Evolutionary conservation across 163 green algal genomes (phyloP).

Genomic region (Smithsoniella earleae): DNA sequence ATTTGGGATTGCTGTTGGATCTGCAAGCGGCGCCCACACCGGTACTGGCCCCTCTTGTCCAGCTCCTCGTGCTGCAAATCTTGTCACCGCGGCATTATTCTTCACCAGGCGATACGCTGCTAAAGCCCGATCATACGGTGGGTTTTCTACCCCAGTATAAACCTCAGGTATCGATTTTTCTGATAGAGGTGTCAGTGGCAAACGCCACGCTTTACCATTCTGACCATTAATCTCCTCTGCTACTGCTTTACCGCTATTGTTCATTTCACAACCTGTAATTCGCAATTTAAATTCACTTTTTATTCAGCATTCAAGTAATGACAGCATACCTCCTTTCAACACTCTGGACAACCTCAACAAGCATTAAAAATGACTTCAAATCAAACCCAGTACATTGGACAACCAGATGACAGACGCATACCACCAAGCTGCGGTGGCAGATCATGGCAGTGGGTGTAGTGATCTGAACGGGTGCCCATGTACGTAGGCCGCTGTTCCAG

Average conservation of each 20-base stretch:
- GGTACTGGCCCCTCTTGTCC: slow-evolving; percentile 54
- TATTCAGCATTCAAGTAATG: too few species aligned
- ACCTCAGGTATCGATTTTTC: slow-evolving; percentile 53
- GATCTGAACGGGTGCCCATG: slow-evolving; percentile 70
- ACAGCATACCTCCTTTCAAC: too few species aligned
- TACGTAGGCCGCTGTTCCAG: slow-evolving; percentile 82
- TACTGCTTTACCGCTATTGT: slow-evolving; percentile 42
- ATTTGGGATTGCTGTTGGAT: slow-evolving; percentile 62
- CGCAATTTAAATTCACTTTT: too few species aligned
- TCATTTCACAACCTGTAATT: slow-evolving; percentile 54
- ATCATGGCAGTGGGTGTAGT: slow-evolving; percentile 84
- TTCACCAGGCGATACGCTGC: slow-evolving; percentile 46
- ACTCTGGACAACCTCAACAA: too few species aligned
- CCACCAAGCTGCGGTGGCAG: slow-evolving; percentile 85
- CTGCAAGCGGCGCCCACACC: slow-evolving; percentile 61
- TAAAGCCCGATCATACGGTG: slow-evolving; percentile 40
- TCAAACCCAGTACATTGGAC: too few species aligned
- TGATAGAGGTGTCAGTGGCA: slow-evolving; percentile 64
- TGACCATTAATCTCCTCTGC: slow-evolving; percentile 59
- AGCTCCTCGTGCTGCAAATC: slow-evolving; percentile 69
- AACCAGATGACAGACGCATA: too few species aligned
- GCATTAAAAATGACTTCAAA: too few species aligned
- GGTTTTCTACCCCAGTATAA: slow-evolving; percentile 48
- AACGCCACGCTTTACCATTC: slow-evolving; percentile 58
- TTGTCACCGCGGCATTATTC: slow-evolving; percentile 63